A percentile compares a stretch with the other conserved stretches of the same genome.
phyloP scores from a whole-genome alignment of 139 green algal genomes.

The Diplosphaera chodatii region DNA sequence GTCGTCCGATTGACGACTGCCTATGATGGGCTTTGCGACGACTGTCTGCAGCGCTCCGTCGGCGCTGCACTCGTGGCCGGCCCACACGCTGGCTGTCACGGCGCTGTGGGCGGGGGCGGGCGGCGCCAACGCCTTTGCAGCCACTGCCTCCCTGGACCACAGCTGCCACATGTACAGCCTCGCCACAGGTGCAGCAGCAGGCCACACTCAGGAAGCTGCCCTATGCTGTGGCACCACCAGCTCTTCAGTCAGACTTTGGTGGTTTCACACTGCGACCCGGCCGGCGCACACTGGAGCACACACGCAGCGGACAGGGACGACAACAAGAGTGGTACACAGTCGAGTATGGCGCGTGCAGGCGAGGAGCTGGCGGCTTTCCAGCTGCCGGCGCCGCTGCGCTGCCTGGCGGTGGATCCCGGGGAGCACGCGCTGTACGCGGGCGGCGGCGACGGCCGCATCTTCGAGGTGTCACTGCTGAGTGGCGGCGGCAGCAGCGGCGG shows the following conservation, averaged over 20 bases:
- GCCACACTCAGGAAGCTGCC: too few relatives aligned
- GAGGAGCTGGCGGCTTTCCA: not conserved
- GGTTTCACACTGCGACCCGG: too few relatives aligned
- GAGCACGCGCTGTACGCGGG: constrained; percentile 77
- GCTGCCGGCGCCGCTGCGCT: constrained; percentile 54
- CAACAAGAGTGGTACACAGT: too few relatives aligned
- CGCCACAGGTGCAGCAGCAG: constrained; percentile 23
- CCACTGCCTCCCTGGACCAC: constrained; percentile 65
- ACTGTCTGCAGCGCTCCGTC: constrained; percentile 19
- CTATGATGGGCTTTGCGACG: too few relatives aligned
- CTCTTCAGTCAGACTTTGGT: too few relatives aligned
- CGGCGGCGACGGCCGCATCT: constrained; percentile 66
- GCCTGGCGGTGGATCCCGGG: constrained; percentile 43
- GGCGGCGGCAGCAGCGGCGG: not conserved
- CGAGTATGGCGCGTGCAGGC: not conserved
- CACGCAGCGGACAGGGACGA: too few relatives aligned
- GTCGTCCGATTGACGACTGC: too few relatives aligned
- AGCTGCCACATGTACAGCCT: constrained; percentile 64
- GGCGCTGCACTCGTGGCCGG: constrained; percentile 68
- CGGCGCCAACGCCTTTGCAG: constrained; percentile 44
- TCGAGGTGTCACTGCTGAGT: constrained; percentile 50
- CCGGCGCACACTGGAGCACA: too few relatives aligned
- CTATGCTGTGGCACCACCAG: too few relatives aligned
- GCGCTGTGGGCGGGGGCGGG: constrained; percentile 45
- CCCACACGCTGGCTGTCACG: constrained; percentile 82